phyloP scores from a whole-genome alignment of 1,284 basidiomycete genomes.

The Ganoderma lingzhi region DNA sequence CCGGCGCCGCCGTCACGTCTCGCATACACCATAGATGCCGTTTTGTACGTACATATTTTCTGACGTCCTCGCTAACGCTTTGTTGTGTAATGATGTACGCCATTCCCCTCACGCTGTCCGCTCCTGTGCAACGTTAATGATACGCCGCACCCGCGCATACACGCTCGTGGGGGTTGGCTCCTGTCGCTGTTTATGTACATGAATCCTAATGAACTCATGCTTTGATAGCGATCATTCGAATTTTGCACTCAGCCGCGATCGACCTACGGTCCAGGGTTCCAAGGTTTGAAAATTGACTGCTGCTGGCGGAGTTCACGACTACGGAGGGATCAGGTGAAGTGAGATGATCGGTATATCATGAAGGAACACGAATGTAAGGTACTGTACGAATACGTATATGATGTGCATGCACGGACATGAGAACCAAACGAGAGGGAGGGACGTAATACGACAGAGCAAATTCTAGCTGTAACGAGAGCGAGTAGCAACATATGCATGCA shows the following conservation, averaged over 20 bases:
- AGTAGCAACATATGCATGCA: neutral
- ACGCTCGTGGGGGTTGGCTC: neutral
- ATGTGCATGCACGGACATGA: conserved; percentile 2
- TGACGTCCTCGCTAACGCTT: neutral
- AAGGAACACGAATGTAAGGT: neutral
- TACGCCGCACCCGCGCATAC: neutral
- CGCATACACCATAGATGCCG: conserved; percentile 2
- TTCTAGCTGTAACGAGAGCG: conserved; percentile 10
- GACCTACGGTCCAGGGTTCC: neutral
- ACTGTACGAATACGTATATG: conserved; percentile 8
- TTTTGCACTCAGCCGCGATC: neutral
- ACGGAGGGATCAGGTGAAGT: neutral
- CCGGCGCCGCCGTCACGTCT: neutral
- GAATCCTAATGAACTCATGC: conserved; percentile 4
- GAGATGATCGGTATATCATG: neutral
- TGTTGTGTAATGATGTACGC: conserved; percentile 8
- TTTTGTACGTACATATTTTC: conserved; percentile 4
- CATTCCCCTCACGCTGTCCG: conserved; percentile 1
- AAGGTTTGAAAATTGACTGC: neutral
- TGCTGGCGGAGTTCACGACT: neutral
- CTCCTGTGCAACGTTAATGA: conserved; percentile 6
- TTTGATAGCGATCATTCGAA: neutral
- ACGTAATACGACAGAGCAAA: conserved; percentile 5
- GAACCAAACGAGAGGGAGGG: neutral
- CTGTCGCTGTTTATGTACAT: conserved; percentile 3